Conservation (phyloP, 371 early-diverging fungal species). For the Mucor piriformis region DNA sequence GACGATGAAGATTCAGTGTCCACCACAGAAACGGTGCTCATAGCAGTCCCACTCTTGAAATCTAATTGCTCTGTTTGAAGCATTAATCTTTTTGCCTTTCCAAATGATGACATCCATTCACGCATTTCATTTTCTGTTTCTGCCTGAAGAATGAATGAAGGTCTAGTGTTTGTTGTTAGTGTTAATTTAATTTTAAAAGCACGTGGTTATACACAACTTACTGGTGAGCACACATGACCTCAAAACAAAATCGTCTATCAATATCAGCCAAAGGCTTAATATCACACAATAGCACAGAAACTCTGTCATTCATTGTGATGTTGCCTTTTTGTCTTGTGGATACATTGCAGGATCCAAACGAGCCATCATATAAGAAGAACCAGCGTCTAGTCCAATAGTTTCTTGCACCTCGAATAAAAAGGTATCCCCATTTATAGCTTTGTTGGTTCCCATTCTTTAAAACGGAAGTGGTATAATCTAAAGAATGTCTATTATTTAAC, state of each 20-base stretch:
- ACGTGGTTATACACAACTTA: constrained; percentile 1
- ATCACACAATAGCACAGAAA: constrained; percentile 66
- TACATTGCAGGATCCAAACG: constrained; percentile 56
- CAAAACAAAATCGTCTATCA: constrained; percentile 76
- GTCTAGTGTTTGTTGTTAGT: constrained; percentile 10
- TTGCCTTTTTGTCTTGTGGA: constrained; percentile 56
- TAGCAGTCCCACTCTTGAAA: constrained; percentile 13
- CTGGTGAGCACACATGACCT: constrained; percentile 56
- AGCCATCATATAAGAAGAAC: constrained; percentile 65
- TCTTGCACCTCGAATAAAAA: constrained; percentile 38
- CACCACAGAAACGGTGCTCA: background rate
- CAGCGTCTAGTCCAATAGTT: constrained; percentile 56
- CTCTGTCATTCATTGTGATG: constrained; percentile 58
- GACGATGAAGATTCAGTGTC: background rate
- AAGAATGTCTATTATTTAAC: constrained; percentile 29
- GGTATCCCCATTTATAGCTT: constrained; percentile 47
- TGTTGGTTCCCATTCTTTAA: constrained; percentile 9
- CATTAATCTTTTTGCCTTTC: constrained; percentile 57
- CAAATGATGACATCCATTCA: constrained; percentile 70
- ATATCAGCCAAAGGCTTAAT: constrained; percentile 53
- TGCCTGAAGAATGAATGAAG: constrained; percentile 64
- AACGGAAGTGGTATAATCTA: constrained; percentile 28
- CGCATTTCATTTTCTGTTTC: constrained; percentile 73
- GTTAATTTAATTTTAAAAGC: too few species aligned
- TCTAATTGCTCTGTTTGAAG: constrained; percentile 31